phyloP scores from a whole-genome alignment of 148 eudicot species.

The Rhododendron molle region DNA sequence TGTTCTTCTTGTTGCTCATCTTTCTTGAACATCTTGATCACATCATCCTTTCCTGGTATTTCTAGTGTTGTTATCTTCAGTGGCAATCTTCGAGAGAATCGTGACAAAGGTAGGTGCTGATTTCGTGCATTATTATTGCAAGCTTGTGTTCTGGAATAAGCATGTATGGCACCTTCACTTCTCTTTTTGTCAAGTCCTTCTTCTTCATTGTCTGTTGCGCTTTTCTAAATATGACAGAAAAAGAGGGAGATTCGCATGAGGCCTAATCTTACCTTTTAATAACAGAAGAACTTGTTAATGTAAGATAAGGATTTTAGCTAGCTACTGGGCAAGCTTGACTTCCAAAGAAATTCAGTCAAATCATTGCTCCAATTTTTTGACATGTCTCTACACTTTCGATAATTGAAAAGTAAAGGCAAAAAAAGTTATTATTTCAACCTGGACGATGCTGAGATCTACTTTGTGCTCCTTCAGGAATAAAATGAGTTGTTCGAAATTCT shows the following conservation, averaged over 20 bases:
- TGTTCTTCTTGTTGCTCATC: slow-evolving; percentile 19
- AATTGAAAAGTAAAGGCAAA: not conserved
- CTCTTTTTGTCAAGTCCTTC: slow-evolving; percentile 11
- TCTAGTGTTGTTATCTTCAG: slow-evolving; percentile 38
- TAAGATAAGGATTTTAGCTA: not conserved
- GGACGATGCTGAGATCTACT: slow-evolving; percentile 56
- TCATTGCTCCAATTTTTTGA: not conserved
- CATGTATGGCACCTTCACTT: slow-evolving; percentile 1
- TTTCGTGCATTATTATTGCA: slow-evolving; percentile 24
- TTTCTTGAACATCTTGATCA: slow-evolving; percentile 35
- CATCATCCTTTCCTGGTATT: slow-evolving; percentile 41
- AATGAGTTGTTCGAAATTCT: slow-evolving; percentile 76
- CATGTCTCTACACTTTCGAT: not conserved
- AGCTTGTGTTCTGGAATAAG: not conserved
- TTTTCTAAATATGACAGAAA: slow-evolving; percentile 33
- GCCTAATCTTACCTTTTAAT: not conserved
- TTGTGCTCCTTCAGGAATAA: slow-evolving; percentile 49
- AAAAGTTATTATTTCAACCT: slow-evolving; percentile 33
- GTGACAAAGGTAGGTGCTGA: slow-evolving; percentile 23
- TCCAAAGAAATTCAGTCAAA: not conserved
- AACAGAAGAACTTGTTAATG: not conserved
- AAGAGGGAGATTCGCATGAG: not conserved
- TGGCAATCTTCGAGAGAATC: slow-evolving; percentile 28
- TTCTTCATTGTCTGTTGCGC: slow-evolving; percentile 52
- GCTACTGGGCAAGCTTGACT: not conserved